phyloP scores from a whole-genome alignment of 805 yeast genomes.

The Spencermartinsiella europaea region DNA sequence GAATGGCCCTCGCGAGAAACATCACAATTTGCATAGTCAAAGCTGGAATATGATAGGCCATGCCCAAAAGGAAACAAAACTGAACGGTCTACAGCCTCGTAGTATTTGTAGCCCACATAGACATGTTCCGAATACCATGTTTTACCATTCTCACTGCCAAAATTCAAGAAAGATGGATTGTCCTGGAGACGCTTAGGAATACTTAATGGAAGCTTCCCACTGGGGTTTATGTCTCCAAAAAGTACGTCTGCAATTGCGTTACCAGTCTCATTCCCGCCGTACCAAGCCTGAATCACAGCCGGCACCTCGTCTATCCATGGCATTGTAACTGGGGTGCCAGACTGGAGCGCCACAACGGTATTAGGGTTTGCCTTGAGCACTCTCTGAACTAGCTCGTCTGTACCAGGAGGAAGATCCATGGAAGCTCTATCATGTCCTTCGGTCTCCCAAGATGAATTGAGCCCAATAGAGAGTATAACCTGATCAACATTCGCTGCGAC shows the following conservation, averaged over 20 bases:
- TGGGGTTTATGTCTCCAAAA: constrained; percentile 56
- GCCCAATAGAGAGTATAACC: constrained; percentile 48
- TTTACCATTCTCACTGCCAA: constrained; percentile 46
- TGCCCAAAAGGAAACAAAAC: constrained; percentile 58
- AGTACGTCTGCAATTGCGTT: constrained; percentile 56
- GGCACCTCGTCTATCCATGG: constrained; percentile 46
- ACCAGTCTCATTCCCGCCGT: constrained; percentile 55
- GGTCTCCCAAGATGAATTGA: constrained; percentile 51
- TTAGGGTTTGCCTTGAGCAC: constrained; percentile 46
- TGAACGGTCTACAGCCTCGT: constrained; percentile 45
- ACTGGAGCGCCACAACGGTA: constrained; percentile 50
- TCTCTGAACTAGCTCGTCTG: constrained; percentile 42
- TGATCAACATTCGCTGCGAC: constrained; percentile 49
- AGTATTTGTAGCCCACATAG: constrained; percentile 57
- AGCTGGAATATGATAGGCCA: constrained; percentile 57
- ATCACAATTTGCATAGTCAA: constrained; percentile 34
- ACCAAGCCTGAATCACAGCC: constrained; percentile 49
- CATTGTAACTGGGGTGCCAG: constrained; percentile 58
- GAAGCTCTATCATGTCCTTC: constrained; percentile 53
- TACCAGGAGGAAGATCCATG: constrained; percentile 48
- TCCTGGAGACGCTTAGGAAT: constrained; percentile 50
- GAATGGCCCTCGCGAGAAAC: neutral
- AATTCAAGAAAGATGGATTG: constrained; percentile 53
- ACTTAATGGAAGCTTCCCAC: constrained; percentile 53
- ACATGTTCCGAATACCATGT: constrained; percentile 62